phyloP scores from a whole-genome alignment of 768 basidiomycete genomes.

The Tephrocybe sp. region DNA sequence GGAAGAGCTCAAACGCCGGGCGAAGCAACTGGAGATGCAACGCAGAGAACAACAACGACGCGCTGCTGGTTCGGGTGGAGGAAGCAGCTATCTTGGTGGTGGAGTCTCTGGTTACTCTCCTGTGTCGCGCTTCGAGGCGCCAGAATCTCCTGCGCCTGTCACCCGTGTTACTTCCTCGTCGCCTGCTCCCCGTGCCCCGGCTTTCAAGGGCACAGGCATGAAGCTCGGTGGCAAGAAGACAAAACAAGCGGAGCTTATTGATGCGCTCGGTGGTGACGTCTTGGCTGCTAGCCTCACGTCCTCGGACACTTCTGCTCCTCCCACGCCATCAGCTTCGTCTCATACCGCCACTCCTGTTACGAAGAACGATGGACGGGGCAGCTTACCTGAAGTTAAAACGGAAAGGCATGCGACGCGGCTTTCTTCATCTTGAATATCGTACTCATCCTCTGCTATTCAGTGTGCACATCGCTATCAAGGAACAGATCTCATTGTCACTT shows the following conservation, averaged over 20 bases:
- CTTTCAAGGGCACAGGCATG: constrained; percentile 96
- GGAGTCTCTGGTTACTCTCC: constrained; percentile 71
- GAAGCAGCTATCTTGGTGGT: constrained; percentile 64
- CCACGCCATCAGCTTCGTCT: constrained; percentile 44
- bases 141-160: constrained; percentile 44
- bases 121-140: constrained; percentile 69
- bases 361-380: constrained; percentile 54
- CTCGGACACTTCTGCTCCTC: constrained; percentile 45
- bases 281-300: constrained; percentile 43
- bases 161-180: constrained; percentile 43
- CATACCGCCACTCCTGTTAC: constrained; percentile 43
- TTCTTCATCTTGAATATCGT: not conserved
- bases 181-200: constrained; percentile 58
- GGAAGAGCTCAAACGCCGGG: constrained; percentile 96
- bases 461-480: constrained; percentile 84
- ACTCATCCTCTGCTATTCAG: constrained; percentile 37
- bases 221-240: constrained; percentile 93
- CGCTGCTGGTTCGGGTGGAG: constrained; percentile 48
- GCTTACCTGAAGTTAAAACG: constrained; percentile 70
- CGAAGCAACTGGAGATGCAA: constrained; percentile 98
- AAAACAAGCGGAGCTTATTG: constrained; percentile 84
- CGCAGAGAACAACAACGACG: constrained; percentile 91
- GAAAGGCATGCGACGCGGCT: constrained; percentile 56
- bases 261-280: constrained; percentile 82
- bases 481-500: constrained; percentile 77